Evolutionary conservation across 1,284 basidiomycete genomes (phyloP).

Genomic region (Ganoderma sp.): DNA sequence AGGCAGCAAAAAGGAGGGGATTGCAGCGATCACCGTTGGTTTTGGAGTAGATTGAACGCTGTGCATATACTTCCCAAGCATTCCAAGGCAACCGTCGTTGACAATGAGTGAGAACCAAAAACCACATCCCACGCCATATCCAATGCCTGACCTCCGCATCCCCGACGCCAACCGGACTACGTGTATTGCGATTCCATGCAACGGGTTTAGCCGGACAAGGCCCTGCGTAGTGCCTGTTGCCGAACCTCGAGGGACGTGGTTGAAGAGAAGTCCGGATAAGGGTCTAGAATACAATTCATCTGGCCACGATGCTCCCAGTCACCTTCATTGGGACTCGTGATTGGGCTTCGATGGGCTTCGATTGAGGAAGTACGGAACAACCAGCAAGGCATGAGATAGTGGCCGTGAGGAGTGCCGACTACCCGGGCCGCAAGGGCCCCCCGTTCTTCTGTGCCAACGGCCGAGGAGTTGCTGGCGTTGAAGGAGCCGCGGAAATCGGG

Average conservation of each 20-base stretch:
- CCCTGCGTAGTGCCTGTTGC: background rate
- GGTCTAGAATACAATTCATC: background rate
- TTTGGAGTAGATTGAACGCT: background rate
- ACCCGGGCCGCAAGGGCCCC: constrained; percentile 24
- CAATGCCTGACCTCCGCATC: background rate
- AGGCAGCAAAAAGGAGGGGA: background rate
- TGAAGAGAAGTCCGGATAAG: background rate
- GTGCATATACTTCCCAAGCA: background rate
- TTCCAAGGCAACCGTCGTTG: constrained; percentile 7
- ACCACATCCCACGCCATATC: background rate
- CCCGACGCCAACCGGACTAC: background rate
- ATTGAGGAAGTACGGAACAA: background rate
- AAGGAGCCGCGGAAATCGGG: constrained; percentile 40
- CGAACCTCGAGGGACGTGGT: constrained; percentile 1
- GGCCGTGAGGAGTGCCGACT: background rate
- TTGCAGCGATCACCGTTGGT: constrained; percentile 16
- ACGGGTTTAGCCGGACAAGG: background rate
- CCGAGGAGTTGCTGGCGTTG: constrained; percentile 24
- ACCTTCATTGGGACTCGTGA: background rate
- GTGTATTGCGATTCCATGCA: background rate
- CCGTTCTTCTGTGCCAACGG: constrained; percentile 29
- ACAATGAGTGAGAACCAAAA: constrained; percentile 9
- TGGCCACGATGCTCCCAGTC: background rate
- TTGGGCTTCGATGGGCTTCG: background rate
- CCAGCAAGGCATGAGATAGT: background rate